Evolutionary conservation across 2,329 filamentous ascomycete genomes (phyloP).

Genomic region (Remersonia thermophila): DNA sequence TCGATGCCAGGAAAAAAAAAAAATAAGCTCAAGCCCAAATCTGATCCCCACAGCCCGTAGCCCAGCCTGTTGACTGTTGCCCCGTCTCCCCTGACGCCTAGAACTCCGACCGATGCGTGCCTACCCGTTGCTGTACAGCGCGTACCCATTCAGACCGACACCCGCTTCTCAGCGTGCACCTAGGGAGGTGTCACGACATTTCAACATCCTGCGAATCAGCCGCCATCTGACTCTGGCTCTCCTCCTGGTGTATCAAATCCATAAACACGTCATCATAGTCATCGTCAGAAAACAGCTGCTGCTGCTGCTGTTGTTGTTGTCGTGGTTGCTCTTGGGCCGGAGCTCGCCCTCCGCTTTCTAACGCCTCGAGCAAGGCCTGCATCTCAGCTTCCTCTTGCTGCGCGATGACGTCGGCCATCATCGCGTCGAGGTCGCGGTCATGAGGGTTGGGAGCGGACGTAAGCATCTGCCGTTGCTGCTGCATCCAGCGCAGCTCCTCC

Average conservation of each 20-base stretch:
- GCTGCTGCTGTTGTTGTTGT: slow-evolving; percentile 10
- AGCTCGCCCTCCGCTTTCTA: slow-evolving; percentile 34
- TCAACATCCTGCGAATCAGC: slow-evolving; percentile 33
- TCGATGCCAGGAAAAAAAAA: too few species aligned
- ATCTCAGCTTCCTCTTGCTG: slow-evolving; percentile 43
- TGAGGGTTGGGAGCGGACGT: background rate
- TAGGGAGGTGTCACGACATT: slow-evolving; percentile 24
- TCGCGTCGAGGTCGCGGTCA: slow-evolving; percentile 28
- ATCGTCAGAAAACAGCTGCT: slow-evolving; percentile 35
- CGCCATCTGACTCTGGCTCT: slow-evolving; percentile 12
- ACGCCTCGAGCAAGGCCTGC: too few species aligned
- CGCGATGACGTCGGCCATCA: slow-evolving; percentile 40
- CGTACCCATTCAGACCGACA: too few species aligned
- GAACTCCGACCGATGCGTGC: too few species aligned
- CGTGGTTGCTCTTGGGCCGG: slow-evolving; percentile 24
- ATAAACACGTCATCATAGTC: slow-evolving; percentile 54
- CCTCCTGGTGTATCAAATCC: slow-evolving; percentile 40
- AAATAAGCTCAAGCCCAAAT: background rate
- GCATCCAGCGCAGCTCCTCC: slow-evolving; percentile 16
- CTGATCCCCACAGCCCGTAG: too few species aligned
- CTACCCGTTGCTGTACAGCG: too few species aligned
- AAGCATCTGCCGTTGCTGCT: slow-evolving; percentile 4
- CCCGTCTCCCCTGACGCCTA: too few species aligned
- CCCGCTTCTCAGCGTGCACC: too few species aligned
- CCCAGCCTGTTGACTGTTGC: too few species aligned